Conservation (phyloP, 2,329 filamentous ascomycete species). For the Paracorniculantispora psalliotae region DNA sequence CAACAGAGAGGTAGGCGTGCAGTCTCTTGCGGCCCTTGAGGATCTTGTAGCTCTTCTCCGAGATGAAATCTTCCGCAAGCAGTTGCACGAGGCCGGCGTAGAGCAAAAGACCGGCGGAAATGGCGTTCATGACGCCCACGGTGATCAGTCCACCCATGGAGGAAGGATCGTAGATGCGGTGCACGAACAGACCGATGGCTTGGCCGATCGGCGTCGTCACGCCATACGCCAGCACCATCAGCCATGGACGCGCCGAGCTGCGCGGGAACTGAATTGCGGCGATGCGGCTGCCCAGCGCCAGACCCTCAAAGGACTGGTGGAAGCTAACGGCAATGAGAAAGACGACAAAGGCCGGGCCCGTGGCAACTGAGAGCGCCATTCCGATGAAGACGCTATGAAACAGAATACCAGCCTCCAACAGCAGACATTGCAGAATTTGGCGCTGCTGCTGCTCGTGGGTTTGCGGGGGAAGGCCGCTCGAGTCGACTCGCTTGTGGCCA, state of each 20-base stretch:
- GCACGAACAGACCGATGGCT: constrained; percentile 72
- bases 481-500: constrained; percentile 16
- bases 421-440: constrained; percentile 69
- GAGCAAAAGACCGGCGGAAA: constrained; percentile 72
- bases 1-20: constrained; percentile 59
- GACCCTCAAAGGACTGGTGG: constrained; percentile 84
- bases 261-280: constrained; percentile 75
- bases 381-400: constrained; percentile 85
- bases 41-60: constrained; percentile 66
- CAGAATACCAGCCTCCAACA: constrained; percentile 77
- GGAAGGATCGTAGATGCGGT: constrained; percentile 74
- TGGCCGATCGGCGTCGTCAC: constrained; percentile 77
- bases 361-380: constrained; percentile 79
- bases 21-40: constrained; percentile 58
- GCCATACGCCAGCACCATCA: constrained; percentile 75
- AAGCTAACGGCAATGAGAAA: constrained; percentile 77
- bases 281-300: constrained; percentile 80
- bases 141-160: constrained; percentile 72
- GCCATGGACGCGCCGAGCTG: constrained; percentile 70
- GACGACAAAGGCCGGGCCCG: constrained; percentile 72
- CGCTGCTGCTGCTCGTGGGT: constrained; percentile 57
- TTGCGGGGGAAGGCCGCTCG: constrained; percentile 23
- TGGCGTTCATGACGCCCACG: constrained; percentile 83
- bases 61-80: constrained; percentile 77
- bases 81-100: constrained; percentile 83